Evolutionary conservation across 164 flowering plant species (phyloP).

Genomic region (Tetracentron sinense): DNA sequence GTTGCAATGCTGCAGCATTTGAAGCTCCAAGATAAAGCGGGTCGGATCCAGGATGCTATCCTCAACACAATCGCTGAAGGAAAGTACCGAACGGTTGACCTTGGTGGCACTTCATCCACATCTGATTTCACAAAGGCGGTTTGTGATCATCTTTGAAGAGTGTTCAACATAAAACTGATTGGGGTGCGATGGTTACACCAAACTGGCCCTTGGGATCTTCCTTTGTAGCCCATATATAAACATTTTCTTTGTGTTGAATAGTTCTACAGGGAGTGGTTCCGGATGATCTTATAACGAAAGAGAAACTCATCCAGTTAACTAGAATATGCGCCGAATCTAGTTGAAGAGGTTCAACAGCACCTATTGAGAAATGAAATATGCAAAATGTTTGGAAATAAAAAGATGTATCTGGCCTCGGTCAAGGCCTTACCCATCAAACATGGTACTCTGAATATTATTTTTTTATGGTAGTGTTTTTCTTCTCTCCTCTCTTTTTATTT

Average conservation of each 20-base stretch:
- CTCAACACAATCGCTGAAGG: constrained; percentile 89
- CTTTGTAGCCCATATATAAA: neutral
- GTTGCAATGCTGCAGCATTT: constrained; percentile 87
- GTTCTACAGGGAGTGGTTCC: neutral
- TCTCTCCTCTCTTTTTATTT: too few relatives aligned
- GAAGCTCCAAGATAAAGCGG: constrained; percentile 74
- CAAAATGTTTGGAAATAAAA: too few relatives aligned
- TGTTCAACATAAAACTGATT: neutral
- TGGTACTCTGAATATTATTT: too few relatives aligned
- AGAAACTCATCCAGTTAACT: neutral
- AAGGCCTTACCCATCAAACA: too few relatives aligned
- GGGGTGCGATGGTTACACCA: neutral
- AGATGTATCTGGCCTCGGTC: too few relatives aligned
- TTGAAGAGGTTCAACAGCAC: too few relatives aligned
- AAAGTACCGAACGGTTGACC: constrained; percentile 80
- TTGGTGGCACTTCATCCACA: constrained; percentile 78
- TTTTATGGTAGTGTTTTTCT: too few relatives aligned
- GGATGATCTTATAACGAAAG: neutral
- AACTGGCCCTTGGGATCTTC: neutral
- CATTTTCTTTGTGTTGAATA: neutral
- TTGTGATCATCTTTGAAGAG: constrained; percentile 55
- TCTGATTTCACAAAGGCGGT: constrained; percentile 83
- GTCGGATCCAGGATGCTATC: constrained; percentile 72
- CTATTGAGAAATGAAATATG: too few relatives aligned
- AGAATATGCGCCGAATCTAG: too few relatives aligned